Evolutionary conservation across 768 basidiomycete genomes (phyloP).

Genomic region (Leccinum pellstonianum): DNA sequence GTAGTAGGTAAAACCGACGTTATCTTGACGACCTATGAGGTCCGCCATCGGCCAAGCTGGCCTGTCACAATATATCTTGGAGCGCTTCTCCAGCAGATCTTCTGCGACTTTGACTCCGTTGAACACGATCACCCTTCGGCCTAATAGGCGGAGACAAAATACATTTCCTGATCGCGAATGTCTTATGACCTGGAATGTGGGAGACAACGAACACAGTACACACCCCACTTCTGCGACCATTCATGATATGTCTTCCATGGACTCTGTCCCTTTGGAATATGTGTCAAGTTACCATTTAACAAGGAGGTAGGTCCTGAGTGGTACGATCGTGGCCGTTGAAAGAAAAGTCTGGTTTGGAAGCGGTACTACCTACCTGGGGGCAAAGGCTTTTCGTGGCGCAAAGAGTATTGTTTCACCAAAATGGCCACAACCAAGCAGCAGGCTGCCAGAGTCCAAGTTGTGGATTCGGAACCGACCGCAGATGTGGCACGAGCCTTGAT

Average conservation of each 20-base stretch:
- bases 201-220: constrained; percentile 14
- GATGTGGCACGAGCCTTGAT: not conserved
- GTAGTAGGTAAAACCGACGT: constrained; percentile 35
- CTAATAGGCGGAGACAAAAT: constrained; percentile 47
- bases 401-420: not conserved
- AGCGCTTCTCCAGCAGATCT: constrained; percentile 46
- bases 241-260: constrained; percentile 9
- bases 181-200: not conserved
- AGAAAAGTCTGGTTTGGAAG: not conserved
- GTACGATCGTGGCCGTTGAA: not conserved
- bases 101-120: constrained; percentile 40
- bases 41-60: constrained; percentile 47
- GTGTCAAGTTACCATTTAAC: not conserved
- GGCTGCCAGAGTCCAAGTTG: not conserved
- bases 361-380: not conserved
- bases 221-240: constrained; percentile 14
- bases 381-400: not conserved
- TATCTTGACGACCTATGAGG: constrained; percentile 40
- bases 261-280: not conserved
- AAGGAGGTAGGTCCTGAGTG: constrained; percentile 1
- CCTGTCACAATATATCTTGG: constrained; percentile 48
- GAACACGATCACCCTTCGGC: constrained; percentile 41
- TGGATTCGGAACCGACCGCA: not conserved
- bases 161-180: constrained; percentile 26
- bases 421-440: not conserved